Conservation (phyloP, 331 rosid genomes). For the Rosa hybrid region DNA sequence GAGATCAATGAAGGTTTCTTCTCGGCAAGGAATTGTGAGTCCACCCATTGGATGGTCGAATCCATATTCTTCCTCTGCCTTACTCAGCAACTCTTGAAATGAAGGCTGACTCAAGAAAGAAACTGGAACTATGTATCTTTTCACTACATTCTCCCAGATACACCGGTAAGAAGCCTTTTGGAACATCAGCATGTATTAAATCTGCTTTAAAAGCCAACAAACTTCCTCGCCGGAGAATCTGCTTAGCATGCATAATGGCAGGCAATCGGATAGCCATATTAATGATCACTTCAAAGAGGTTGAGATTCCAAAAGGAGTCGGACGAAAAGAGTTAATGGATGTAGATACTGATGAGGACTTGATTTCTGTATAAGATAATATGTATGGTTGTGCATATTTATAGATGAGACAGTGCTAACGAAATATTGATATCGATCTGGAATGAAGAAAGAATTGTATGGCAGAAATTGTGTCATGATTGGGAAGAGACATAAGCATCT, state of each 20-base stretch:
- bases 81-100: slow-evolving; percentile 19
- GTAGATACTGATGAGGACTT: not conserved
- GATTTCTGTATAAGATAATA: not conserved
- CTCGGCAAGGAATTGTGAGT: slow-evolving; percentile 3
- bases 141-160: slow-evolving; percentile 18
- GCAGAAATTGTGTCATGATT: not conserved
- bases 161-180: slow-evolving; percentile 21
- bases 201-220: slow-evolving; percentile 6
- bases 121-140: slow-evolving; percentile 12
- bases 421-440: not conserved
- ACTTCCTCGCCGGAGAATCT: slow-evolving; percentile 8
- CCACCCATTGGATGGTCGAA: slow-evolving; percentile 20
- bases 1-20: slow-evolving; percentile 13
- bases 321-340: not conserved
- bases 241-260: slow-evolving; percentile 18
- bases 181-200: slow-evolving; percentile 8
- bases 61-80: slow-evolving; percentile 22
- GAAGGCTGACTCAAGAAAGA: slow-evolving; percentile 11
- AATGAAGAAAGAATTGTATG: not conserved
- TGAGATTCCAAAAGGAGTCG: too few species aligned
- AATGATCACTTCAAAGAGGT: too few species aligned
- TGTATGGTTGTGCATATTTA: not conserved
- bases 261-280: not conserved
- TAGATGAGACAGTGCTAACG: not conserved
- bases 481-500: too few species aligned